A percentile compares a stretch with the other conserved stretches of the same genome.
Conservation (phyloP, 192 early-diverging fungal genomes). For the Oehlia diaphana region DNA sequence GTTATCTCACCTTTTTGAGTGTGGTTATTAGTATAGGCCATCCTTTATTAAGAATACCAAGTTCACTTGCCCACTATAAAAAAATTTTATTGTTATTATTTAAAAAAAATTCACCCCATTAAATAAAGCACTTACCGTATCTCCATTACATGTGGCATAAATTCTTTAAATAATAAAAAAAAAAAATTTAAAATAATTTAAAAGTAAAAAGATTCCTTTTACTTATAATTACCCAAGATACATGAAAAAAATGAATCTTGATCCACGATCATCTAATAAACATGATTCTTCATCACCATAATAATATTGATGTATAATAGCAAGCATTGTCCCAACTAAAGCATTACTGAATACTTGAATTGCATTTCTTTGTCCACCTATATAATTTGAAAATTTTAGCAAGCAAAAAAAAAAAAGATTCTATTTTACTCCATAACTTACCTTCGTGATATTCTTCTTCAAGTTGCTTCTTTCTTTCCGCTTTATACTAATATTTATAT, state of each 20-base stretch:
- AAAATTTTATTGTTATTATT: not conserved
- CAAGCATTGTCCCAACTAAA: constrained; percentile 44
- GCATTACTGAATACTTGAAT: constrained; percentile 57
- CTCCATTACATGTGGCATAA: constrained; percentile 59
- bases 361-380: constrained; percentile 46
- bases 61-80: constrained; percentile 80
- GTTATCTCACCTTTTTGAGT: constrained; percentile 30
- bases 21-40: constrained; percentile 86
- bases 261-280: constrained; percentile 33
- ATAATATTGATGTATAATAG: constrained; percentile 41
- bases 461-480: constrained; percentile 40
- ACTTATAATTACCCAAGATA: constrained; percentile 46
- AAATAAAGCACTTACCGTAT: constrained; percentile 45
- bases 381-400: not conserved
- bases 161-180: constrained; percentile 33
- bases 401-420: not conserved
- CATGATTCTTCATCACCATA: constrained; percentile 40
- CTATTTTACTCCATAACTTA: not conserved
- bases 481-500: constrained; percentile 37
- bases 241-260: constrained; percentile 43
- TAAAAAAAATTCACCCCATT: not conserved
- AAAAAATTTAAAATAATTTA: not conserved
- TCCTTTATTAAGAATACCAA: constrained; percentile 75
- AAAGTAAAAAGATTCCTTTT: not conserved
- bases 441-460: constrained; percentile 41